A percentile compares a stretch with the other conserved stretches of the same genome.
phyloP scores from a whole-genome alignment of 2,329 filamentous ascomycete genomes.

The Hymenoscyphus linearis region DNA sequence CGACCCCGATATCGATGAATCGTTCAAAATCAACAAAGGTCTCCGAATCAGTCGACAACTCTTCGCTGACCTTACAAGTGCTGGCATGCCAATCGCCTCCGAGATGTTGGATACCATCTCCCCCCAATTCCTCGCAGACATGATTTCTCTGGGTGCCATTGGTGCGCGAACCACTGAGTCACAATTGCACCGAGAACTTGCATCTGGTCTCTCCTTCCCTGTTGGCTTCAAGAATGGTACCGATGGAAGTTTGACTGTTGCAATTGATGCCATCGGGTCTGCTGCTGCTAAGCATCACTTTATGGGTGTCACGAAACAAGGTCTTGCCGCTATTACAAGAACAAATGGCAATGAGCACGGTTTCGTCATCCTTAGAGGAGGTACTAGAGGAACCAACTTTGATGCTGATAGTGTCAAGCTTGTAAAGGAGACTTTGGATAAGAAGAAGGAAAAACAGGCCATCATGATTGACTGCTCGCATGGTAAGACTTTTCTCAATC shows the following conservation, averaged over 20 bases:
- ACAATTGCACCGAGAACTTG: constrained; percentile 92
- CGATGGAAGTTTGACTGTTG: constrained; percentile 83
- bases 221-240: constrained; percentile 99
- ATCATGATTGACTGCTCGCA: constrained; percentile 99
- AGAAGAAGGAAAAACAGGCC: constrained; percentile 80
- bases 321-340: constrained; percentile 87
- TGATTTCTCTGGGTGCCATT: constrained; percentile 92
- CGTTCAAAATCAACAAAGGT: constrained; percentile 98
- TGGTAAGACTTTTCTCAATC: constrained; percentile 47
- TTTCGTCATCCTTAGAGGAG: constrained; percentile 92
- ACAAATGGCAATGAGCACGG: constrained; percentile 94
- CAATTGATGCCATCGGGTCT: constrained; percentile 91
- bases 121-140: constrained; percentile 93
- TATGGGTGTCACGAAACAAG: constrained; percentile 97
- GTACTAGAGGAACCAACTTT: constrained; percentile 88
- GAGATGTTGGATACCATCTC: constrained; percentile 99
- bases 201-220: constrained; percentile 91
- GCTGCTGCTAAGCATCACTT: constrained; percentile 89
- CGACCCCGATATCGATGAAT: constrained; percentile 95
- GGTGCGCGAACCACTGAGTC: constrained; percentile 95
- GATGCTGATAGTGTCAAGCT: constrained; percentile 77
- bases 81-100: constrained; percentile 89
- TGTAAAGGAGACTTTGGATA: constrained; percentile 70
- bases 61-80: constrained; percentile 81
- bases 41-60: constrained; percentile 86